Percentiles rank a stretch among this genome's conserved stretches.
Evolutionary conservation across 164 flowering plant genomes (phyloP).

Genomic region (Aristolochia fimbriata): DNA sequence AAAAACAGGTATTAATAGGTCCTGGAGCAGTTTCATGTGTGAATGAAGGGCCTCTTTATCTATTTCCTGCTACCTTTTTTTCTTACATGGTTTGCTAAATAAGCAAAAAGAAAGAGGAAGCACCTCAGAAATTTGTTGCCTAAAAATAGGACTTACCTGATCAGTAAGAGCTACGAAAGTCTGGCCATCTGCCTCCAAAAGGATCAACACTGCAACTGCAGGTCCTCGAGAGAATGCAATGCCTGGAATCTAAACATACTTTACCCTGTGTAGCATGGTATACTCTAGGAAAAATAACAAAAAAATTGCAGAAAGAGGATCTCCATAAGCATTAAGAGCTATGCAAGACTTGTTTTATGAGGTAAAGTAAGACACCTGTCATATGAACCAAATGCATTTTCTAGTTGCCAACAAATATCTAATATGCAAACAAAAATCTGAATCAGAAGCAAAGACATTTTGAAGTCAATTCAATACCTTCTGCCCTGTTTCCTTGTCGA

Average conservation of each 20-base stretch:
- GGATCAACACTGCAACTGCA: slow-evolving; percentile 84
- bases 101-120: too few relatives aligned
- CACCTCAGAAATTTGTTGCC: neutral
- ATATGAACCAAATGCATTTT: too few relatives aligned
- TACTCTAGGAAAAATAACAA: neutral
- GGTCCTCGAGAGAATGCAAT: slow-evolving; percentile 94
- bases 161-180: slow-evolving; percentile 85
- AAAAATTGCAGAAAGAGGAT: neutral
- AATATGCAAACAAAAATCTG: neutral
- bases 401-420: neutral
- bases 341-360: too few relatives aligned
- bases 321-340: too few relatives aligned
- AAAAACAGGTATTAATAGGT: too few relatives aligned
- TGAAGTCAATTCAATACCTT: slow-evolving; percentile 44
- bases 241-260: slow-evolving; percentile 72
- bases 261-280: slow-evolving; percentile 12
- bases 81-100: too few relatives aligned
- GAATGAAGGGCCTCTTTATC: too few relatives aligned
- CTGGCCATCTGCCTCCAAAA: slow-evolving; percentile 66
- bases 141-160: slow-evolving; percentile 40
- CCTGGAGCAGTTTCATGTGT: too few relatives aligned
- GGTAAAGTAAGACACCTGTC: too few relatives aligned
- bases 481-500: slow-evolving; percentile 55
- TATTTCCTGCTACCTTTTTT: too few relatives aligned
- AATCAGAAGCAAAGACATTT: too few relatives aligned